Evolutionary conservation across 2,329 filamentous ascomycete genomes (phyloP).

Genomic region (Chaetomium sp.): DNA sequence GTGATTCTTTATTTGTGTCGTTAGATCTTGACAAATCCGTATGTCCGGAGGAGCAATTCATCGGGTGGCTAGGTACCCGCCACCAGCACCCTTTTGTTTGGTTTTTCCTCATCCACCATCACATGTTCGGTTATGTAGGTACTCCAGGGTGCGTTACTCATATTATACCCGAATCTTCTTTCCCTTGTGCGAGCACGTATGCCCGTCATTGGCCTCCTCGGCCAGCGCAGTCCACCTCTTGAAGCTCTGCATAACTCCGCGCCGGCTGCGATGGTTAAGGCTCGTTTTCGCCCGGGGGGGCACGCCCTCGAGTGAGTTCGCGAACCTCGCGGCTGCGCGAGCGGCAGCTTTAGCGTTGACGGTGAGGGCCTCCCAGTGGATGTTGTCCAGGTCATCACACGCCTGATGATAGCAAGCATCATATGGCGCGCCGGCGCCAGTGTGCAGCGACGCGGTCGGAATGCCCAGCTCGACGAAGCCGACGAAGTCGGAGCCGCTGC

Average conservation of each 20-base stretch:
- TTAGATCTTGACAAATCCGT: background rate
- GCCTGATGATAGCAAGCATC: conserved; percentile 43
- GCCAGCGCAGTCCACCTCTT: conserved; percentile 28
- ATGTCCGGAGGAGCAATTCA: background rate
- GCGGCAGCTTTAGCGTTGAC: conserved; percentile 50
- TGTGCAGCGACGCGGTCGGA: conserved; percentile 59
- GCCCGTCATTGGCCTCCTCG: conserved; percentile 26
- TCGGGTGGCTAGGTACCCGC: background rate
- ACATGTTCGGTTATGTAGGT: background rate
- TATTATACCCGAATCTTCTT: conserved; percentile 22
- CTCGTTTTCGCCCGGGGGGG: conserved; percentile 28
- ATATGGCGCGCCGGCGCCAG: conserved; percentile 54
- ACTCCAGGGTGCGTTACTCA: background rate
- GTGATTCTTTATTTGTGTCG: background rate
- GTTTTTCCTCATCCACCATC: background rate
- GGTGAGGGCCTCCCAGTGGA: conserved; percentile 42
- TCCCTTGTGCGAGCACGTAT: conserved; percentile 31
- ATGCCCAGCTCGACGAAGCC: conserved; percentile 61
- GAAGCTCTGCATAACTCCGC: conserved; percentile 29
- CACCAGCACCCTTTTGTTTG: background rate
- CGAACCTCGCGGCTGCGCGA: conserved; percentile 46
- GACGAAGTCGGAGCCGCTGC: conserved; percentile 62
- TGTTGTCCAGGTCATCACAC: conserved; percentile 45
- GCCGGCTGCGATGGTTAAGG: conserved; percentile 28
- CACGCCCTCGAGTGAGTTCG: conserved; percentile 34